Evolutionary conservation across 208 protist genomes (phyloP).

Genomic region (Leishmania major): DNA sequence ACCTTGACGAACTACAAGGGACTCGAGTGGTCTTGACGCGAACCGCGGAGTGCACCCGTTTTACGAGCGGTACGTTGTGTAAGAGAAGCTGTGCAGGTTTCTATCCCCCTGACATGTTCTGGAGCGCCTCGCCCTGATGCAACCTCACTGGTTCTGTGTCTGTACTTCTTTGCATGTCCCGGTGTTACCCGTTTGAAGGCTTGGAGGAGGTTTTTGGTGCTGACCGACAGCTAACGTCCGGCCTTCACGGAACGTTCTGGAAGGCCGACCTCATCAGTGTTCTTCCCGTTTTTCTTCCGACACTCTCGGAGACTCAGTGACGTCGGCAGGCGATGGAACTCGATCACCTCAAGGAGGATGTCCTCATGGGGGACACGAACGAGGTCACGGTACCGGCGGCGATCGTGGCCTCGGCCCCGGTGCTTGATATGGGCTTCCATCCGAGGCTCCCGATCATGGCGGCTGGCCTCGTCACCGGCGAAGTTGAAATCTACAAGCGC

Average conservation of each 20-base stretch:
- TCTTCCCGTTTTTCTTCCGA: neutral
- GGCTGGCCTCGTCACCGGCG: conserved; percentile 77
- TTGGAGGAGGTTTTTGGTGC: neutral
- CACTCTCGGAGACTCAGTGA: too few species aligned
- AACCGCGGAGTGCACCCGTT: neutral
- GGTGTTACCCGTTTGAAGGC: neutral
- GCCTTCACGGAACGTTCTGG: neutral
- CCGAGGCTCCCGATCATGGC: conserved; percentile 73
- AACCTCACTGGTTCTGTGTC: neutral
- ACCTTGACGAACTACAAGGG: neutral
- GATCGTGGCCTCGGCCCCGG: conserved; percentile 54
- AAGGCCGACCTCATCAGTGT: neutral
- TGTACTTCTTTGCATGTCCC: neutral
- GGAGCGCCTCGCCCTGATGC: neutral
- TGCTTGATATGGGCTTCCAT: conserved; percentile 85
- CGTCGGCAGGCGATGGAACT: conserved; percentile 59
- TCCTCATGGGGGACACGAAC: conserved; percentile 68
- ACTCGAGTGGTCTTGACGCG: neutral
- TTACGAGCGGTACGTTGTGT: neutral
- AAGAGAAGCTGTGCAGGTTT: neutral
- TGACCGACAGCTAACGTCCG: too few species aligned
- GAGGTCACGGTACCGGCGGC: conserved; percentile 64
- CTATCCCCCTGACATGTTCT: neutral
- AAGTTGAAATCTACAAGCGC: conserved; percentile 81
- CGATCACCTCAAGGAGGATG: conserved; percentile 40